A percentile compares a stretch with the other conserved stretches of the same genome.
Conservation (phyloP, 192 early-diverging fungal species). For the Neocallimastix lanati region DNA sequence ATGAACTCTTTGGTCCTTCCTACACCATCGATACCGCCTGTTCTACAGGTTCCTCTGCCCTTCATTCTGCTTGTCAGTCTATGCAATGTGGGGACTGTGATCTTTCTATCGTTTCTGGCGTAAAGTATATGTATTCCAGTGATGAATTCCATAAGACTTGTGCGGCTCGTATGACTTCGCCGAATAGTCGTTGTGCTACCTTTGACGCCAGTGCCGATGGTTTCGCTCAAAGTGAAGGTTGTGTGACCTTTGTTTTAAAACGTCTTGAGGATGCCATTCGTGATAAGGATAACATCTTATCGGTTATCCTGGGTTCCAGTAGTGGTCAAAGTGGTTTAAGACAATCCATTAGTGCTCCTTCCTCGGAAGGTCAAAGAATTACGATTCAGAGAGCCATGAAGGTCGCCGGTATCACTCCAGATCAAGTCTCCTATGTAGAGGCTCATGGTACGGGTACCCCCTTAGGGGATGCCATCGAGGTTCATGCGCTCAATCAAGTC, state of each 20-base stretch:
- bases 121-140: neutral
- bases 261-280: no score
- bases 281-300: constrained; percentile 12
- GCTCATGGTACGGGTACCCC: constrained; percentile 4
- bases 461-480: constrained; percentile 1
- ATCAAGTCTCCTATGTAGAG: neutral
- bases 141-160: no score
- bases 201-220: constrained; percentile 15
- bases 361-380: no score
- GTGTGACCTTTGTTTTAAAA: constrained; percentile 10
- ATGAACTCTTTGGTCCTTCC: constrained; percentile 10
- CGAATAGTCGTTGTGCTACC: constrained; percentile 6
- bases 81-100: constrained; percentile 7
- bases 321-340: no score
- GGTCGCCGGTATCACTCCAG: neutral
- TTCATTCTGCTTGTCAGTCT: constrained; percentile 11
- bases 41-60: constrained; percentile 8
- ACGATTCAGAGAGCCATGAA: neutral
- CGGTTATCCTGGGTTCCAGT: constrained; percentile 8
- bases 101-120: constrained; percentile 11
- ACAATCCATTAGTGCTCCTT: no score
- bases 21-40: constrained; percentile 12
- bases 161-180: constrained; percentile 3
- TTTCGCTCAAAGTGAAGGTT: constrained; percentile 15
- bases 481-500: neutral